Evolutionary conservation across 805 yeast species (phyloP), one percentile per base, ranked within the genome.

Genomic region (Diddensiella transvaalensis): DNA sequence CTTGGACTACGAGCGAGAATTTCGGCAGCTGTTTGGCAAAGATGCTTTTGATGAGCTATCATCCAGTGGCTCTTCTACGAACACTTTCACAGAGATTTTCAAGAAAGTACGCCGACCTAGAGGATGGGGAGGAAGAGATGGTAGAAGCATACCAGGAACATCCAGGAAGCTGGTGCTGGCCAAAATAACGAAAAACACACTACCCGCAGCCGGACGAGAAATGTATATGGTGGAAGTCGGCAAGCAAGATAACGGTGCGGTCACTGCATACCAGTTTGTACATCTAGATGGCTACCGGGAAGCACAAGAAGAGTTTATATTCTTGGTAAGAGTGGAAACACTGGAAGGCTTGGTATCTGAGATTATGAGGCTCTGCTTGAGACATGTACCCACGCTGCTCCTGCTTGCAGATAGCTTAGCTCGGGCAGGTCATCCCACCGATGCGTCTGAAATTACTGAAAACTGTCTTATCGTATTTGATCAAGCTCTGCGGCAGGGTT

Each of bases 101-200:
- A 15, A 22, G 3, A 53, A 75, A 66, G 74, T 79, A 4, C 70
- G 75, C 47, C 62, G 76, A n/a, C 79, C 86, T 0, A 74, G 86
- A 57, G 89, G 88, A 21, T 87, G 96, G 96, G 85, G 88, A 40
- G 95, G 95, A 0, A 77, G 78, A 53, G 95, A 87, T 59, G 78
- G 82, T 52, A 67, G 84, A 42, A 69, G 79, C 3, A 78, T 86
- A 2, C 96, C 96, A 0, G 91, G 91, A 22, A 78, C 87, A 0
- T 66, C 79, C 0, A 74, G 88, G 53, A 84, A 85, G 56, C 67
- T 87, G 42, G 70, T 77, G 10, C 69, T 88, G 51, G 81, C 95
- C 0, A 82, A 82, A 58, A 79, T 87, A 40, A 77, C 85, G 60
- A 89, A 85, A 51, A 90, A 85, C 60, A 87, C 90, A 87, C 60